Evolutionary conservation across 441 rosid species (phyloP).

Genomic region (Erodium texanum): DNA sequence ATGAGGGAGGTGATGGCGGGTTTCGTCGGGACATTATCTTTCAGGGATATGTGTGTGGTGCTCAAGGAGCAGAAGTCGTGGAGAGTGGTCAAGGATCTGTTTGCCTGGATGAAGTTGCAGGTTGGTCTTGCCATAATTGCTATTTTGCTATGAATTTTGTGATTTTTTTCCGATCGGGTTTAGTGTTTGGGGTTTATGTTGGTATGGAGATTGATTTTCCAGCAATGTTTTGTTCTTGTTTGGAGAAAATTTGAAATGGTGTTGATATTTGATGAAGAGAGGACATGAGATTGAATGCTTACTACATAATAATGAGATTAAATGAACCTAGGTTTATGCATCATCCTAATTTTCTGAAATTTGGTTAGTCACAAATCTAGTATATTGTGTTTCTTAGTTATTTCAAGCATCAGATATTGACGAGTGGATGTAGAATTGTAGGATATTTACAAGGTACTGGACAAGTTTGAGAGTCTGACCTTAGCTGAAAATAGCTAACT

Average conservation of each 20-base stretch:
- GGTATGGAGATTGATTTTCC: neutral
- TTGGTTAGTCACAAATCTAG: neutral
- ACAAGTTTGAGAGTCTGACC: neutral
- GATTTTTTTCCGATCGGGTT: neutral
- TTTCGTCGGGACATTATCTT: slow-evolving; percentile 63
- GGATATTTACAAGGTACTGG: neutral
- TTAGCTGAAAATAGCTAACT: neutral
- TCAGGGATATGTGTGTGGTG: slow-evolving; percentile 87
- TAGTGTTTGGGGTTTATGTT: neutral
- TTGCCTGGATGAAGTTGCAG: slow-evolving; percentile 93
- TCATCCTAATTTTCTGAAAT: neutral
- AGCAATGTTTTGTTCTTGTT: neutral
- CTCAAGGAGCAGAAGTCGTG: slow-evolving; percentile 78
- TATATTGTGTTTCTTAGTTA: neutral
- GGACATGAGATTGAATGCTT: neutral
- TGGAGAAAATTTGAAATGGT: neutral
- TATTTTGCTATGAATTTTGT: neutral
- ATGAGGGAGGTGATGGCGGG: slow-evolving; percentile 65
- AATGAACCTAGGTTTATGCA: neutral
- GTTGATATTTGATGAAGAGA: neutral
- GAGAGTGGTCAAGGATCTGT: slow-evolving; percentile 73
- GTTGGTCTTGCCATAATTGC: no score
- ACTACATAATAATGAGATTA: neutral
- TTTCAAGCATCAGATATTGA: neutral
- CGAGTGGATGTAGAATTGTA: neutral